Conservation (phyloP, 208 protist genomes). For the Leishmania gerbilli region DNA sequence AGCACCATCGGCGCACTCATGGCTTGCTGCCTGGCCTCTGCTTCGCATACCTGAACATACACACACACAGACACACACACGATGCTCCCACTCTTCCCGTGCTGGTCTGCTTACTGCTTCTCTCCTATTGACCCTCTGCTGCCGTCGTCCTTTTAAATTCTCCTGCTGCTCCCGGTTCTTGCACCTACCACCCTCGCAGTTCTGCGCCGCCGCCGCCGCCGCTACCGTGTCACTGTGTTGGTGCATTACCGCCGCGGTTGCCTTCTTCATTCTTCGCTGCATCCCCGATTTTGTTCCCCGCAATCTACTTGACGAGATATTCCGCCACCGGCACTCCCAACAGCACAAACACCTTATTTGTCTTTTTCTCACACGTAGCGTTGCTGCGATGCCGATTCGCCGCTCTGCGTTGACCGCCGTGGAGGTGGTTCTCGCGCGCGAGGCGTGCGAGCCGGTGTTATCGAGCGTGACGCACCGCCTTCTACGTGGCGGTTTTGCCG, state of each 20-base stretch:
- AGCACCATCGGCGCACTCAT: not conserved
- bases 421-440: slow-evolving; percentile 60
- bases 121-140: not conserved
- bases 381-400: slow-evolving; percentile 27
- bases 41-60: not conserved
- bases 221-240: not conserved
- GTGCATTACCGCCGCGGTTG: not conserved
- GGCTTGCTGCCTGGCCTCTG: not conserved
- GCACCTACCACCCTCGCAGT: not conserved
- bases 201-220: not conserved
- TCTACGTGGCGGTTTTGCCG: slow-evolving; percentile 63
- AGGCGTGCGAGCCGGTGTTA: slow-evolving; percentile 50
- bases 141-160: not conserved
- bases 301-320: not conserved
- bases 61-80: not conserved
- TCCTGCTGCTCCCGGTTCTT: too few species aligned
- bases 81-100: not conserved
- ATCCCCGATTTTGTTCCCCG: not conserved
- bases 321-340: not conserved
- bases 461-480: slow-evolving; percentile 59
- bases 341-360: not conserved
- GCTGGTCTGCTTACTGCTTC: not conserved
- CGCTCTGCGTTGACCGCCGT: slow-evolving; percentile 20
- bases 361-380: not conserved
- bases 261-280: not conserved